phyloP scores from a whole-genome alignment of 1,139 yeast species.

The Scheffersomyces lignicola region DNA sequence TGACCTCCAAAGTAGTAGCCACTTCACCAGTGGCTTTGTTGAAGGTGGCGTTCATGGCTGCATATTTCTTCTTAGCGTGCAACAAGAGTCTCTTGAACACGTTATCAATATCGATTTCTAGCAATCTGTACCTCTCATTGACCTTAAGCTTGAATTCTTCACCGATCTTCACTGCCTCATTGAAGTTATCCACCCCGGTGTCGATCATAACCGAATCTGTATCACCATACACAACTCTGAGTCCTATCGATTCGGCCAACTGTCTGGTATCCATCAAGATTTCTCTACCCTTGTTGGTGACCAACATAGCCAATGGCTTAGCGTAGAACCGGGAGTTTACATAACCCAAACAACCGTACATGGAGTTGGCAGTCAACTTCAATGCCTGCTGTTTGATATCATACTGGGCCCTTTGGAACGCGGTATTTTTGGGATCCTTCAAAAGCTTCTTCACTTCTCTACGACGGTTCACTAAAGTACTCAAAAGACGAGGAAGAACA shows the following conservation, averaged over 20 bases:
- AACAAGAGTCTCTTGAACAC: slow-evolving; percentile 81
- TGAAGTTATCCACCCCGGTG: slow-evolving; percentile 69
- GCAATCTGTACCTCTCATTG: slow-evolving; percentile 79
- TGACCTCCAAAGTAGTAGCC: slow-evolving; percentile 69
- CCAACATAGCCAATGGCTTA: slow-evolving; percentile 92
- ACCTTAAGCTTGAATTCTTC: slow-evolving; percentile 80
- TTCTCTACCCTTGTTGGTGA: slow-evolving; percentile 94
- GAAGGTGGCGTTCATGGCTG: slow-evolving; percentile 71
- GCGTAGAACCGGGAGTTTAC: slow-evolving; percentile 93
- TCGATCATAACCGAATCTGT: slow-evolving; percentile 99
- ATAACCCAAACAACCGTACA: slow-evolving; percentile 98
- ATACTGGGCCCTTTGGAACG: slow-evolving; percentile 71
- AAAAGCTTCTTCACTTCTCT: slow-evolving; percentile 86
- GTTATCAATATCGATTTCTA: slow-evolving; percentile 95
- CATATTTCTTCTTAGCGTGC: slow-evolving; percentile 97
- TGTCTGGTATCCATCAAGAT: slow-evolving; percentile 91
- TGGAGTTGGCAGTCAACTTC: slow-evolving; percentile 95
- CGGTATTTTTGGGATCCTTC: slow-evolving; percentile 68
- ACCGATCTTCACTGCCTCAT: slow-evolving; percentile 82
- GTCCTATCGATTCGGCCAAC: slow-evolving; percentile 79
- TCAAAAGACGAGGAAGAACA: slow-evolving; percentile 81
- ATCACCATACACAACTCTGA: slow-evolving; percentile 95
- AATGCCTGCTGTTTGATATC: slow-evolving; percentile 96
- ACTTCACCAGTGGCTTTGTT: slow-evolving; percentile 53
- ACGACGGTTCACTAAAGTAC: slow-evolving; percentile 86